A percentile compares a stretch with the other conserved stretches of the same genome.
Evolutionary conservation across 495 filamentous ascomycete genomes (phyloP).

Genomic region (Emericellopsis terricola): DNA sequence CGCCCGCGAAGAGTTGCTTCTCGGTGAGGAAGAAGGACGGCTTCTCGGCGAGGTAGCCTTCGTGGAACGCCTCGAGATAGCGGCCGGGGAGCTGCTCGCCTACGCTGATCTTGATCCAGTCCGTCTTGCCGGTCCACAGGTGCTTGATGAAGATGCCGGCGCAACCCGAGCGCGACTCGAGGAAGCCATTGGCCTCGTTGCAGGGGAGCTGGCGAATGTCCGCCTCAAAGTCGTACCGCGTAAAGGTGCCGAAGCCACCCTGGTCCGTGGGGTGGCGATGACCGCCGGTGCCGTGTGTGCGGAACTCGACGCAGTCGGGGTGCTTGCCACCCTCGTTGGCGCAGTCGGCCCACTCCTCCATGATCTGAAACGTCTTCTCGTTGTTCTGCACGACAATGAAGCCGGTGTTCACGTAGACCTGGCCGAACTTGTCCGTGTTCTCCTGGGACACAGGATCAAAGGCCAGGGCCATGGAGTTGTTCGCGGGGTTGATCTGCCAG

Average conservation of each 20-base stretch:
- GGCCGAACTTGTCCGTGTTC: conserved; percentile 14
- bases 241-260: conserved; percentile 17
- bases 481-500: conserved; percentile 25
- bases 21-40: conserved; percentile 1
- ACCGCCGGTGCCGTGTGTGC: conserved; percentile 4
- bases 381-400: conserved; percentile 21
- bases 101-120: conserved; percentile 3
- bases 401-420: conserved; percentile 19
- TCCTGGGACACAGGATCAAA: conserved; percentile 13
- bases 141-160: conserved; percentile 1
- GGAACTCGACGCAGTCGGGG: conserved; percentile 10
- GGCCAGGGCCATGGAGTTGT: conserved; percentile 24
- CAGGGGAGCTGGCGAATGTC: conserved; percentile 20
- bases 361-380: conserved; percentile 16
- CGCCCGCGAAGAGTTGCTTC: conserved; percentile 1
- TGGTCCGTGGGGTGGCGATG: conserved; percentile 20
- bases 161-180: conserved; percentile 1
- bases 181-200: conserved; percentile 15
- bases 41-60: conserved; percentile 1
- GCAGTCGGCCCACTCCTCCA: conserved; percentile 19
- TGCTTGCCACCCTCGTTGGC: conserved; percentile 10
- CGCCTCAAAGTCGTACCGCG: conserved; percentile 18
- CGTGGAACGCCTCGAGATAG: conserved; percentile 3
- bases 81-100: conserved; percentile 1
- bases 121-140: conserved; percentile 2